A percentile compares a stretch with the other conserved stretches of the same genome.
Conservation (phyloP, 2,329 filamentous ascomycete species). For the Berkeleyomyces rouxiae region DNA sequence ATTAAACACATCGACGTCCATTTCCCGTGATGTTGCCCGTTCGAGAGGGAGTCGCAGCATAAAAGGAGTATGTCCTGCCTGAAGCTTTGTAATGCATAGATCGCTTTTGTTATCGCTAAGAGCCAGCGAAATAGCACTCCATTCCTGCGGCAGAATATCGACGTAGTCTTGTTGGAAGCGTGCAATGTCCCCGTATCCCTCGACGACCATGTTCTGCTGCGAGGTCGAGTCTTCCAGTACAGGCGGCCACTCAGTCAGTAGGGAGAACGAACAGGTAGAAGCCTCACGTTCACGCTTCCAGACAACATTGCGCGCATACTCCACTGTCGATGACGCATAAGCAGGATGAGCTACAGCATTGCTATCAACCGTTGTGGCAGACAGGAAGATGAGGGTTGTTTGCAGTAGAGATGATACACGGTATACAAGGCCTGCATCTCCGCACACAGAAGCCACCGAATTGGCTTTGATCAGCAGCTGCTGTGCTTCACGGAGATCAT, state of each 20-base stretch:
- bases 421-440: slow-evolving; percentile 44
- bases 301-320: slow-evolving; percentile 53
- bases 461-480: slow-evolving; percentile 50
- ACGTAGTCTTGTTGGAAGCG: slow-evolving; percentile 67
- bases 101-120: slow-evolving; percentile 71
- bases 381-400: slow-evolving; percentile 47
- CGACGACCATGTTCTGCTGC: slow-evolving; percentile 24
- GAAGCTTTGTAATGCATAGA: slow-evolving; percentile 75
- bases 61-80: slow-evolving; percentile 60
- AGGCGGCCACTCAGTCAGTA: slow-evolving; percentile 16
- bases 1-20: slow-evolving; percentile 45
- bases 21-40: slow-evolving; percentile 65
- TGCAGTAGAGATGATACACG: slow-evolving; percentile 46
- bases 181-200: slow-evolving; percentile 33
- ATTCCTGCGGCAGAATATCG: slow-evolving; percentile 65
- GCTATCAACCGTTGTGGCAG: slow-evolving; percentile 36
- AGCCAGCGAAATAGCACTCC: slow-evolving; percentile 75
- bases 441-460: slow-evolving; percentile 33
- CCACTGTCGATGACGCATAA: slow-evolving; percentile 46
- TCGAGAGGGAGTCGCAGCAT: slow-evolving; percentile 73
- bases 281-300: slow-evolving; percentile 48
- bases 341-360: slow-evolving; percentile 33
- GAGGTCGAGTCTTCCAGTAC: slow-evolving; percentile 5
- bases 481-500: slow-evolving; percentile 47
- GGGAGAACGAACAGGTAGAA: slow-evolving; percentile 21